Conservation (phyloP, 345 rosid genomes). For the Populus davidiana region DNA sequence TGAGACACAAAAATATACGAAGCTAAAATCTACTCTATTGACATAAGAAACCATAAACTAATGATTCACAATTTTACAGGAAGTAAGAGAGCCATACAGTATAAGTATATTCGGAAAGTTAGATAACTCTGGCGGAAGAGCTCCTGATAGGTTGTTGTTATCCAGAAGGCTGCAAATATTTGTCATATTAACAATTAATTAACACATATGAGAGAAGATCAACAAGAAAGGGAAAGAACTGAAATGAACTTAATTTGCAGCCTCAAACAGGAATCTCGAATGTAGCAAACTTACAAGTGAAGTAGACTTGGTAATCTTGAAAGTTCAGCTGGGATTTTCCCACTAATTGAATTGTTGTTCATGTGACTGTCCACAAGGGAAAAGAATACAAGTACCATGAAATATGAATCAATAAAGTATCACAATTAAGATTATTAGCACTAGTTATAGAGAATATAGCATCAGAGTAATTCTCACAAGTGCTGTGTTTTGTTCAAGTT, state of each 20-base stretch:
- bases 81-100: constrained; percentile 56
- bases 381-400: constrained; percentile 14
- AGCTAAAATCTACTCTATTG: background rate
- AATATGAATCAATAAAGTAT: background rate
- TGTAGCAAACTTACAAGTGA: constrained; percentile 76
- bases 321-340: constrained; percentile 82
- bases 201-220: background rate
- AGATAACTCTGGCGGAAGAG: constrained; percentile 76
- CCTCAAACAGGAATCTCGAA: constrained; percentile 10
- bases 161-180: constrained; percentile 73
- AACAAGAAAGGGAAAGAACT: background rate
- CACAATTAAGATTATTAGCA: background rate
- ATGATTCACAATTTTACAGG: constrained; percentile 2
- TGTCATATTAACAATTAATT: constrained; percentile 1
- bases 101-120: constrained; percentile 66
- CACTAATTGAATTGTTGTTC: constrained; percentile 96
- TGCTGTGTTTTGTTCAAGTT: constrained; percentile 78
- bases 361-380: constrained; percentile 68
- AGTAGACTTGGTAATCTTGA: constrained; percentile 71
- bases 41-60: background rate
- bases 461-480: constrained; percentile 62
- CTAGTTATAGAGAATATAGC: background rate
- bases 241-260: background rate
- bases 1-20: background rate
- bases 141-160: constrained; percentile 80